Percentiles rank a stretch among this genome's conserved stretches.
phyloP scores from a whole-genome alignment of 371 early-diverging fungal species.

The Dichotomocladium elegans region DNA sequence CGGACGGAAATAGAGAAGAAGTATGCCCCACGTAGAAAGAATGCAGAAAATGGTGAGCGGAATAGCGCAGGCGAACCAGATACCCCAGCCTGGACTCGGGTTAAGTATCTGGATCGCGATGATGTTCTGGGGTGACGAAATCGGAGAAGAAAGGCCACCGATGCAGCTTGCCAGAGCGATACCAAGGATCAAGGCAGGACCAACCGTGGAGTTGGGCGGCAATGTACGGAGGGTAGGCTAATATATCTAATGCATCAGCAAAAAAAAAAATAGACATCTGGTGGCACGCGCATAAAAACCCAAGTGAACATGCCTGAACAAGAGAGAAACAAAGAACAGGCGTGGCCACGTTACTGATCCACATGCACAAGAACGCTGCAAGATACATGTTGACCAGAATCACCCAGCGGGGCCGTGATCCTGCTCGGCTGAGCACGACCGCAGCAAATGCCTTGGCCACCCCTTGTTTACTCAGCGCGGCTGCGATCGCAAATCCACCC shows the following conservation, averaged over 20 bases:
- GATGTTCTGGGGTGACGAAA: slow-evolving; percentile 92
- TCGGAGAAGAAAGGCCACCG: slow-evolving; percentile 94
- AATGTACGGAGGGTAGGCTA: slow-evolving; percentile 69
- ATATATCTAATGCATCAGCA: background rate
- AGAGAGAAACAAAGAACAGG: slow-evolving; percentile 81
- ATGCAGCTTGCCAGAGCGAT: slow-evolving; percentile 93
- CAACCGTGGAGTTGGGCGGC: slow-evolving; percentile 47
- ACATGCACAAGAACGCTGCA: slow-evolving; percentile 73
- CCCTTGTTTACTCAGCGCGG: slow-evolving; percentile 64
- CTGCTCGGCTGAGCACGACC: slow-evolving; percentile 64
- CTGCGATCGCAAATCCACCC: slow-evolving; percentile 93
- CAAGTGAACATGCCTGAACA: slow-evolving; percentile 30
- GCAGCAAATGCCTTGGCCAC: slow-evolving; percentile 71
- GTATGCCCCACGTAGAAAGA: slow-evolving; percentile 72
- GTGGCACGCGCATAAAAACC: too few relatives aligned
- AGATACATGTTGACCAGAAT: slow-evolving; percentile 76
- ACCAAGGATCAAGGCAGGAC: slow-evolving; percentile 83
- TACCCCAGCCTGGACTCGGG: slow-evolving; percentile 80
- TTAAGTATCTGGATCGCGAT: slow-evolving; percentile 81
- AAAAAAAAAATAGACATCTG: background rate
- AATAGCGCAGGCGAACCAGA: slow-evolving; percentile 77
- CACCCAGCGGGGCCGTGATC: slow-evolving; percentile 63
- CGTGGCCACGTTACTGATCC: slow-evolving; percentile 82
- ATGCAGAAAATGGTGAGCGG: slow-evolving; percentile 70
- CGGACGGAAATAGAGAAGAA: slow-evolving; percentile 67